Base-by-base conservation (phyloP, 2,329 filamentous ascomycete species). In the Talaromyces pinophilus region DNA sequence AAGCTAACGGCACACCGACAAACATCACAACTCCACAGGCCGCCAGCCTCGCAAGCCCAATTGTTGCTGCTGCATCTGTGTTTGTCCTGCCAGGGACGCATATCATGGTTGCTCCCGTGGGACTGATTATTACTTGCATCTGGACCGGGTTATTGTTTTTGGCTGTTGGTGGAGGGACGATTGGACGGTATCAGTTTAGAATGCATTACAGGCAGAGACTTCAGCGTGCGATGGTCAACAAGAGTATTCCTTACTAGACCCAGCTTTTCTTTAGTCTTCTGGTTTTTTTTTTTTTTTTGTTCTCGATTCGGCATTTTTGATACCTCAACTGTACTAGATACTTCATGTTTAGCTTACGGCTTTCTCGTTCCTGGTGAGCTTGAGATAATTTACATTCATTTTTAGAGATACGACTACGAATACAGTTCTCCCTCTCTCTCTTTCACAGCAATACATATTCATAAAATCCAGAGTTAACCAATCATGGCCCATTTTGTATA, bases 41-140 rank as follows among this genome's bases (percentile, higher is more conserved):
- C n/a, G 68, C 33, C 28, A 68, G 70, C 3, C 66, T 71, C 25
- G 63, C 71, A 3, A 67, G 71, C 11, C 72, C 71, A 25, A 72
- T 76, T 35, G 54, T 72, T 3, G 61, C 68, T 15, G 62, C 69
- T 13, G 70, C 73, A 0, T 70, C 70, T 2, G 70, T 70, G 17
- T 79, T 75, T 64, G 69, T 75, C 3, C 68, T 78, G 7, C 76
- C 77, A 3, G 77, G 77, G 3, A 75, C 68, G 1, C 69, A 69
- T 1, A 69, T 78, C 44, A 74, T 70, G 25, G 73, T 76, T 33
- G 75, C 72, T 62, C 76, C 76, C 5, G 70, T 71, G 2, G 75
- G 76, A 15, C 66, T 77, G 40, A 74, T 78, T 65, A 66, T 77
- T 59, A 77, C 76, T 6, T 62, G 70, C 44, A 60, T 69, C 17